These are phyloP conservation scores for Tagetes erecta DNA, from an alignment of 129 eudicot species.

Conservation along the genomic window DNA sequence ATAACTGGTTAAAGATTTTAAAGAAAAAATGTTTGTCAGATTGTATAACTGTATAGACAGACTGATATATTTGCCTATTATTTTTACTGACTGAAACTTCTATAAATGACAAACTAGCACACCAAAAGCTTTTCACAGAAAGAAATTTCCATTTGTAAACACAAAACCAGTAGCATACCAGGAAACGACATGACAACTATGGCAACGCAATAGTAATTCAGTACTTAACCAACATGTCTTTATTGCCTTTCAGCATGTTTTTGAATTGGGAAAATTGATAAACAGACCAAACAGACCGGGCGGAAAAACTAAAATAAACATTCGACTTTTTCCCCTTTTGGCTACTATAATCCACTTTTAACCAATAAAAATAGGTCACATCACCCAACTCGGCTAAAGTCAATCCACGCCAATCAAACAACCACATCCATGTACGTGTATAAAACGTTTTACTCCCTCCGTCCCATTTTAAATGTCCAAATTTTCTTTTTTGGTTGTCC, in stretches of 20 bases:
- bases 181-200: neutral
- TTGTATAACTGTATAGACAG: neutral
- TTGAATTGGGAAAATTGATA: too few relatives aligned
- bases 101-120: constrained; percentile 9
- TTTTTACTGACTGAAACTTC: neutral
- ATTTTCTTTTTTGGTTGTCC: too few relatives aligned
- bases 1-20: neutral
- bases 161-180: neutral
- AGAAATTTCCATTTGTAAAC: constrained; percentile 19
- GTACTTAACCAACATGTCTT: constrained; percentile 2
- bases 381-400: too few relatives aligned
- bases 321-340: too few relatives aligned
- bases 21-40: neutral
- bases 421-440: too few relatives aligned
- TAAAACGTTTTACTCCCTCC: too few relatives aligned
- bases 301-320: too few relatives aligned
- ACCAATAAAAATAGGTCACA: too few relatives aligned
- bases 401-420: too few relatives aligned
- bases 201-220: neutral
- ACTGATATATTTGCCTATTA: neutral
- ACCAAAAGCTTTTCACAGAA: neutral
- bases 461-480: too few relatives aligned
- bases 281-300: too few relatives aligned
- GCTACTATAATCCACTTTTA: too few relatives aligned
- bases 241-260: neutral